Evolutionary conservation across 179 eudicot species (phyloP), one percentile per base, ranked within the genome.

Genomic region (Actinidia arguta): DNA sequence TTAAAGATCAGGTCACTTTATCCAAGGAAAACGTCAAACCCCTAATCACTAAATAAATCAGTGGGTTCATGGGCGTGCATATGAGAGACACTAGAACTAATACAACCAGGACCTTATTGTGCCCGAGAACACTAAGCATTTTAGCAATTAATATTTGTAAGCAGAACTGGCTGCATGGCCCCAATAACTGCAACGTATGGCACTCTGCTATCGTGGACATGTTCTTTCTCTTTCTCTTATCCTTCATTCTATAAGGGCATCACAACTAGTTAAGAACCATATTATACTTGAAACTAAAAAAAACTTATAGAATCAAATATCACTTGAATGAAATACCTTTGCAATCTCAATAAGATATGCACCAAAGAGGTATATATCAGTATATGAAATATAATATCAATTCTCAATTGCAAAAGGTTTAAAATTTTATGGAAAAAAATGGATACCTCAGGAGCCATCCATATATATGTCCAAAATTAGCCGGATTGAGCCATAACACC

Each of bases 401-500:
- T 4, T 72, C 31, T 36, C 2, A 54, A 31, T 25, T 44, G 64
- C 64, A 14, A 55, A 54, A 14, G 47, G 39, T 24, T 3, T 2
- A 25, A 44, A 46, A 12, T 20, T 39, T 44, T 7, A 31, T 50
- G 46, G n/a, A n/a, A 7, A 47, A 16, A 70, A 54, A 24, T 46
- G 79, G 84, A 58, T 72, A 93, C 97, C 97, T 93, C 97, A n/a
- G 97, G 97, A 85, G 97, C 97, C 97, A 93, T 93, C 97, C 97
- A 93, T 62, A 94, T 90, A 54, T 93, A 93, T 44, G 97, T 93
- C 79, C n/a, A n/a, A n/a, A n/a, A n/a, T n/a, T n/a, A n/a, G n/a
- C 97, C 97, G 4, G 97, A 92, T 89, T 93, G 95, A 61, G 97
- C 95, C 97, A 93, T 93, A 74, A 93, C 97, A 77, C 97, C 97